Base-by-base conservation (phyloP, 345 rosid species). In the Toxicodendron radicans region DNA sequence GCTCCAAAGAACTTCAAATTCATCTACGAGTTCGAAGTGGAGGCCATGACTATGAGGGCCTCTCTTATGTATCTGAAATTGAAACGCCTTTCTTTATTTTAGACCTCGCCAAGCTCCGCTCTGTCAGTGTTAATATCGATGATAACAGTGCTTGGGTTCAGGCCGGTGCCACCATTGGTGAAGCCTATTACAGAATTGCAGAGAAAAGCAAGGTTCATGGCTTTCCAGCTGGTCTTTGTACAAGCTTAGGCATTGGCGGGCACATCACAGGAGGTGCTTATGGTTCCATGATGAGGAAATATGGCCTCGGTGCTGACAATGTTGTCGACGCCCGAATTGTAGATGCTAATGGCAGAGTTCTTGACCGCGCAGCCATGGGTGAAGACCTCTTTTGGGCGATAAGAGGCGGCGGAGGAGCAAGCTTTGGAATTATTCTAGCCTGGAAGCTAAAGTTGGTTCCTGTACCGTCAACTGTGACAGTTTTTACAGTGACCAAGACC, bases 31-130 rank as follows among this genome's bases (percentile, higher is more conserved):
- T 74, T 58, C 81, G 79, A 2, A 79, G 83, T 56, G 86, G 86
- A 2, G 85, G 85, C 61, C 85, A 82, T 41, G 85, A 82, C 77
- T 78, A 75, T 23, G 82, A 79, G 64, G 82, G 79, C 16, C 52
- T 79, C 11, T 77, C 85, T 3, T 83, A 83, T 56, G 75, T 66
- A 3, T 77, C 83, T 1, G 67, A 76, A 80, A 71, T 59, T 52
- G 79, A 79, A 58, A 41, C 75, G 9, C 81, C 84, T 43, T 83
- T 80, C 75, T 20, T 75, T 16, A 59, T 83, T 35, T 53, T 80
- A 24, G 86, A 83, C 76, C 79, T 77, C 8, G 62, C 72, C 57
- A 72, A 57, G 45, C 79, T 83, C 17, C 79, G 84, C 3, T 41
- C 72, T 18, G 27, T 83, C n/a, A 20, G 18, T 8, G 82, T 83